Base-by-base conservation (phyloP, 495 filamentous ascomycete genomes). In the Hypomontagnella monticulosa region DNA sequence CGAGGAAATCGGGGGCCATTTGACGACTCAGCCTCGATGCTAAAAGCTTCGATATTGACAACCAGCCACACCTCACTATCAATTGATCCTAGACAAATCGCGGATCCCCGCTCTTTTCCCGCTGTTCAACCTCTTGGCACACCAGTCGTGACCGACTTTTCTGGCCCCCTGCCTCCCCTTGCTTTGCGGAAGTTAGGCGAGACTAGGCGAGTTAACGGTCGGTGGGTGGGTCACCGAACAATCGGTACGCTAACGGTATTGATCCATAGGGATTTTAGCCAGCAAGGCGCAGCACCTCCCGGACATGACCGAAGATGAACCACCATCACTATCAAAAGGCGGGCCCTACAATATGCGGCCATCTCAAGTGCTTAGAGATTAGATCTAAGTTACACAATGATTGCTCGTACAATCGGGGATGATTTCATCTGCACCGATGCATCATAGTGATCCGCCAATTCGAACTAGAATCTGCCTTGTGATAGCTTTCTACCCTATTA, bases 131-230 rank as follows among this genome's bases (percentile, higher is more conserved):
- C 11, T 27, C 64, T 67, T 67, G 49, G 64, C 57, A 30, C 15
- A 57, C 11, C 38, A 36, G 49, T 53, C 18, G 59, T 66, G 65
- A 68, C 65, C 65, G 65, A 68, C 65, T 68, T 68, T 68, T 63
- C 27, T 14, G 0, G 58, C 47, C 41, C n/a, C n/a, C n/a, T n/a
- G n/a, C n/a, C n/a, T n/a, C n/a, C n/a, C n/a, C 54, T 59, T 59
- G 37, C 48, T 9, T 27, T 23, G 55, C 65, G 52, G 65, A 40
- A 47, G 54, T 11, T 14, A 34, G 57, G 23, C 23, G 23, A 27
- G 23, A 6, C 23, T 27, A 27, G 23, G 23, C 2, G 23, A 6
- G 23, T 27, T 3, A 27, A 27, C 61, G 53, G 61, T 19, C 51
- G 57, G 63, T 57, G 38, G 38, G 55, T 68, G 48, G 65, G 55